phyloP scores from a whole-genome alignment of 2,329 filamentous ascomycete genomes.

The Colletotrichum aenigma region DNA sequence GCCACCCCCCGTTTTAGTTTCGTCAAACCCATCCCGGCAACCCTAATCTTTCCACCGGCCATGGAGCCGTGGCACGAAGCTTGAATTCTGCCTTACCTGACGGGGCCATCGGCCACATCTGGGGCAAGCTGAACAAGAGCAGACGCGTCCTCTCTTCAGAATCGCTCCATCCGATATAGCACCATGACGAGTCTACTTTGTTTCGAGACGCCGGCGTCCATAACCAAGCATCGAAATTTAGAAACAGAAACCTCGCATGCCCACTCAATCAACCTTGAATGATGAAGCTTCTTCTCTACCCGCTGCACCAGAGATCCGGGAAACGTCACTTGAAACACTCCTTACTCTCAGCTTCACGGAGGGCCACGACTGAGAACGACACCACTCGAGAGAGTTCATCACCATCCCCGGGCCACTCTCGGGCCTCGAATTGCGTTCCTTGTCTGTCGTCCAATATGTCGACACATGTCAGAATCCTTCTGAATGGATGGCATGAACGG shows the following conservation, averaged over 20 bases:
- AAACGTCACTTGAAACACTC: constrained; percentile 9
- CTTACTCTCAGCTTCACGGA: neutral
- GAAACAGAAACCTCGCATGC: neutral
- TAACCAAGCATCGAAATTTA: neutral
- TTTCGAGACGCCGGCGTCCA: constrained; percentile 8
- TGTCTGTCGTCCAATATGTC: neutral
- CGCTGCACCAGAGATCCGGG: neutral
- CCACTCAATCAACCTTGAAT: neutral
- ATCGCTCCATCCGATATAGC: neutral
- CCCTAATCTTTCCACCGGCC: neutral
- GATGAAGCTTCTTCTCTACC: neutral
- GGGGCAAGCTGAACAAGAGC: constrained; percentile 12
- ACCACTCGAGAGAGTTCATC: neutral
- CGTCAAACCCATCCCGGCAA: constrained; percentile 3
- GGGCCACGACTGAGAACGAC: neutral
- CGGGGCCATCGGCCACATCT: neutral
- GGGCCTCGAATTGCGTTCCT: neutral
- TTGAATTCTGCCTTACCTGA: constrained; percentile 19
- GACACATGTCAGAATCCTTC: neutral
- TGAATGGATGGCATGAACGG: neutral
- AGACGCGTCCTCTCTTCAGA: constrained; percentile 1
- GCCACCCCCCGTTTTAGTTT: neutral
- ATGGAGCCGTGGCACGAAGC: constrained; percentile 4
- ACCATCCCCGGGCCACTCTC: neutral
- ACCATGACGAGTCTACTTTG: constrained; percentile 7